These are phyloP conservation scores for Eimeria acervulina DNA, from an alignment of 169 alveolate genomes.

Conservation along the genomic window DNA sequence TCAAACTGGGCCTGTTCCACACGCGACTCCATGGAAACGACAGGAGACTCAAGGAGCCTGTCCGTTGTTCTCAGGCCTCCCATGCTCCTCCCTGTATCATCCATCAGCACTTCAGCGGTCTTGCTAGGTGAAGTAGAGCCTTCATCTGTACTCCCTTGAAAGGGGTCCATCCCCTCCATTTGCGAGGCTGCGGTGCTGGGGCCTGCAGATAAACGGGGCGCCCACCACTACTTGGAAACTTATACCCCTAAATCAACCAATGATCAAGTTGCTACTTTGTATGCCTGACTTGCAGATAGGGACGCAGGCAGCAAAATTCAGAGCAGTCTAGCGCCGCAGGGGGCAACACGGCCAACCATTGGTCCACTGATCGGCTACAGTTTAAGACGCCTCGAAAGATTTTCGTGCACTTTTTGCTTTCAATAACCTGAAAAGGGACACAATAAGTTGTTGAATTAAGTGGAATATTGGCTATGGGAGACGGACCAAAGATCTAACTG, in stretches of 20 bases:
- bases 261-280: neutral
- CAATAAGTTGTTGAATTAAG: neutral
- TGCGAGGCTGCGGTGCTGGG: neutral
- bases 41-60: neutral
- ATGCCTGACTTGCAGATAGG: neutral
- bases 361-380: neutral
- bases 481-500: neutral
- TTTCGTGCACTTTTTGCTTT: neutral
- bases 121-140: slow-evolving; percentile 13
- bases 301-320: neutral
- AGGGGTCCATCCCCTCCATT: slow-evolving; percentile 1
- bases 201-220: neutral
- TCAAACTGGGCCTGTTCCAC: neutral
- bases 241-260: neutral
- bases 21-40: neutral
- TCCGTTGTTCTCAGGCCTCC: neutral
- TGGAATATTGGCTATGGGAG: neutral
- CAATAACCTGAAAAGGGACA: neutral
- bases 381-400: neutral
- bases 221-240: neutral
- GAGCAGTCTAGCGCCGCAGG: slow-evolving; percentile 21
- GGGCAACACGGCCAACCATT: slow-evolving; percentile 44
- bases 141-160: neutral
- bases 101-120: neutral
- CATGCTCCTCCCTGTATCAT: neutral